Base-by-base conservation (phyloP, 371 early-diverging fungal genomes). In the Apophysomyces trapeziformis region DNA sequence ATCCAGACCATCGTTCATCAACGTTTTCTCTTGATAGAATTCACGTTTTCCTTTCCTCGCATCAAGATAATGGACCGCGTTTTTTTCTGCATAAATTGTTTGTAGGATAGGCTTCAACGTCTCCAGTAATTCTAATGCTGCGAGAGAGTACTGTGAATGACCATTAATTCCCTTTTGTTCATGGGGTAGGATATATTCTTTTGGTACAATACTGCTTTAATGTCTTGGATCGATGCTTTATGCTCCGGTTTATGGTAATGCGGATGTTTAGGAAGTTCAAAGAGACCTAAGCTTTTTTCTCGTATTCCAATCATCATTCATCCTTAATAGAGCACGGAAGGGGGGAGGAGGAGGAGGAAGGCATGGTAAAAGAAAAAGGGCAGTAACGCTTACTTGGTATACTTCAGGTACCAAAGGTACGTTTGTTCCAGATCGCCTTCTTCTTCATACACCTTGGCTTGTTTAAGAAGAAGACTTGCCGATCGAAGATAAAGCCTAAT, bases 401-500 rank as follows among this genome's bases (percentile, higher is more conserved):
- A 84, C 47, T 83, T 81, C 79, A 87, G 77, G 58, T 84, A 85
- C 1, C 82, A 68, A 12, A 84, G 62, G 60, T 86, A 87, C 1
- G 85, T 81, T 45, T 78, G 79, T 54, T 84, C 80, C 7, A 79
- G 61, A 64, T 87, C 86, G 50, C 79, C 67, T 74, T 87, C 88
- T 14, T 54, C 54, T 44, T 68, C 68, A 66, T 87, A 87, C 5
- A 85, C 72, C 63, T 74, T 57, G 62, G 85, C 88, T 78, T 87
- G 88, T 57, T 78, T 82, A 35, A 81, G 71, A 26, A 86, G 57
- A 2, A 77, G 72, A 37, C 82, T 79, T 3, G 86, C 88, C 7
- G 85, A 81, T 6, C 86, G 83, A 70, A 86, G 76, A 68, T 85
- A 87, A 18, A 81, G 73, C 43, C 82, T 77, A 67, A 87, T 78